Percentiles rank a stretch among this genome's conserved stretches.
Conservation (phyloP, 371 early-diverging fungal species). For the Actinomucor elegans region DNA sequence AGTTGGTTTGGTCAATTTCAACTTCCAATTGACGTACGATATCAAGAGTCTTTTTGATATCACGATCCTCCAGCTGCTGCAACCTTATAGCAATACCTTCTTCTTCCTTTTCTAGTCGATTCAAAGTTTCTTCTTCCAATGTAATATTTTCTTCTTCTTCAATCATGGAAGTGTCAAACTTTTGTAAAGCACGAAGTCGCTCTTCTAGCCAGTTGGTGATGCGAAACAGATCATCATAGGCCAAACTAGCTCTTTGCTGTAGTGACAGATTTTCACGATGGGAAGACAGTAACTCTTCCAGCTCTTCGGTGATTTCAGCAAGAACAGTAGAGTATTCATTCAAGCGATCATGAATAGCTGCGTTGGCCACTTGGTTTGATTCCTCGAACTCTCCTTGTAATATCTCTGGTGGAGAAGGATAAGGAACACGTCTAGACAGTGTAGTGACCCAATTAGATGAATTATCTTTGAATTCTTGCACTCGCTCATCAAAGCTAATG, state of each 20-base stretch:
- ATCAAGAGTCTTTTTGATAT: slow-evolving; percentile 24
- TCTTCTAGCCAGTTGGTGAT: slow-evolving; percentile 46
- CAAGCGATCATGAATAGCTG: slow-evolving; percentile 19
- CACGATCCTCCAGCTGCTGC: slow-evolving; percentile 31
- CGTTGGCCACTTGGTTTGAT: slow-evolving; percentile 15
- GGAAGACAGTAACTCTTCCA: slow-evolving; percentile 32
- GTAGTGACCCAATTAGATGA: slow-evolving; percentile 35
- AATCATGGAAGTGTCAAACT: slow-evolving; percentile 20
- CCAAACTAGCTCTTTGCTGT: slow-evolving; percentile 37
- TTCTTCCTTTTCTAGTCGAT: slow-evolving; percentile 32
- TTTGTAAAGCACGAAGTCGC: slow-evolving; percentile 20
- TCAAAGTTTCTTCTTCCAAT: slow-evolving; percentile 24
- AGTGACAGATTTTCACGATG: slow-evolving; percentile 41
- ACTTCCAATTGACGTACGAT: slow-evolving; percentile 29
- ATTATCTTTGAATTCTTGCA: slow-evolving; percentile 37
- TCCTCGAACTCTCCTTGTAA: slow-evolving; percentile 12
- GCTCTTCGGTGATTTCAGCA: slow-evolving; percentile 29
- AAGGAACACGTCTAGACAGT: slow-evolving; percentile 27
- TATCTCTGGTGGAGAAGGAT: slow-evolving; percentile 18
- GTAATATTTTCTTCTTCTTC: slow-evolving; percentile 22
- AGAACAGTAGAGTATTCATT: slow-evolving; percentile 20
- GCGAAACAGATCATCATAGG: slow-evolving; percentile 40
- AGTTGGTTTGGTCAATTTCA: slow-evolving; percentile 41
- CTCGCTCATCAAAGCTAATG: slow-evolving; percentile 16
- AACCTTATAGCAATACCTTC: slow-evolving; percentile 25